Evolutionary conservation across 2,329 filamentous ascomycete genomes (phyloP), one percentile per base, ranked within the genome.

Genomic region (Penicillium fuscoglaucum): DNA sequence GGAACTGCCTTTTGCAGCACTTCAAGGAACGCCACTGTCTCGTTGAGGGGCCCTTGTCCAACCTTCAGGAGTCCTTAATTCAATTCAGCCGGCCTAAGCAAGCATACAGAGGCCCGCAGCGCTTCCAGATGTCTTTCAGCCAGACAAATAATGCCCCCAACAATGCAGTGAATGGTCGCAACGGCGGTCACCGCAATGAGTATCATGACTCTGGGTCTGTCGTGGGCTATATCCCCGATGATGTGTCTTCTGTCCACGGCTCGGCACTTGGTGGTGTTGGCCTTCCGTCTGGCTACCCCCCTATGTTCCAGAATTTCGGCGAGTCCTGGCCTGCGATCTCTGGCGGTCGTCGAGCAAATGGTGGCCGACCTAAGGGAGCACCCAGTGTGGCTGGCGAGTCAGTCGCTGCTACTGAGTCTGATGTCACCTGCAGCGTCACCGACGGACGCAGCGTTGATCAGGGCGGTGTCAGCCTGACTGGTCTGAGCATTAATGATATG

Each of bases 11-110:
- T 28, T 82, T 99, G 37, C 84, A 93, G 40, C 95, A 99, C 75
- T 99, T 97, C 84, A 98, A 98, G 81, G 93, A 98, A 74, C 88
- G 87, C 68, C 96, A 96, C 70, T 98, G 93, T 73, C 85, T 99
- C 13, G 95, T 99, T 6, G 95, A 99, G 74, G 95, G 95, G 0
- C 93, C 95, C 21, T 81, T 99, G 63, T 95, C 90, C 61, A 99
- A 99, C 72, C 82, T 99, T n/a, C 95, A 98, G 76, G 90, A 92
- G 28, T 97, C 93, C 13, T 83, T 99, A 48, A 84, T 98, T 63
- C 95, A 99, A 71, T 99, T 99, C 78, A 92, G 90, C 74, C 88
- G 91, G 8, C 95, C 95, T 24, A 96, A 96, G 82, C 90, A 93
- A 66, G 90, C 88, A 35, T 97, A 96, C 74, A 91, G 95, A 60